These are phyloP conservation scores for Furcasterigmium sp. DNA, from an alignment of 2,329 filamentous ascomycete genomes.

Conservation along the genomic window DNA sequence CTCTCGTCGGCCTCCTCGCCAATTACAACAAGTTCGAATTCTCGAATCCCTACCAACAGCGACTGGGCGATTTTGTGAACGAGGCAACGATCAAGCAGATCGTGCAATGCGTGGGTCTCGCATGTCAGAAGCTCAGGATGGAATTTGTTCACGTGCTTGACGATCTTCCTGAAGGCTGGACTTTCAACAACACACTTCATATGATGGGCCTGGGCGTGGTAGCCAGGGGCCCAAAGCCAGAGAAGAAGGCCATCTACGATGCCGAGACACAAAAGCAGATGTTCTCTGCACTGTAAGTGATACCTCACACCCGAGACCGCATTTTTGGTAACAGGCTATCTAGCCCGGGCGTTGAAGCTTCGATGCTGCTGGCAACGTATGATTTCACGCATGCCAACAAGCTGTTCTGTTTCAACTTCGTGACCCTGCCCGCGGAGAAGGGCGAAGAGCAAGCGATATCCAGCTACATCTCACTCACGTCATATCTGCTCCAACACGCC, in stretches of 20 bases:
- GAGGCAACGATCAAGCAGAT: slow-evolving; percentile 81
- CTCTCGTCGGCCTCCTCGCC: slow-evolving; percentile 77
- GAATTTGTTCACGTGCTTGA: slow-evolving; percentile 84
- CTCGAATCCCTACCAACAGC: slow-evolving; percentile 90
- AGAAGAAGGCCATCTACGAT: slow-evolving; percentile 57
- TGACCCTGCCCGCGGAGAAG: slow-evolving; percentile 59
- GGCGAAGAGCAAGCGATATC: slow-evolving; percentile 70
- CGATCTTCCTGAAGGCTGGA: slow-evolving; percentile 87
- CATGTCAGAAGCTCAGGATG: slow-evolving; percentile 62
- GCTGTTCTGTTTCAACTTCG: slow-evolving; percentile 81
- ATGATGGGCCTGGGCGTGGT: slow-evolving; percentile 81
- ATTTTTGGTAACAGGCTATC: slow-evolving; percentile 15
- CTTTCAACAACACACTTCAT: slow-evolving; percentile 69
- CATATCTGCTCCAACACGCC: slow-evolving; percentile 90
- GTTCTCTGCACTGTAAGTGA: slow-evolving; percentile 70
- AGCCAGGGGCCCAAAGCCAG: slow-evolving; percentile 60
- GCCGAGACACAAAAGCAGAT: slow-evolving; percentile 77
- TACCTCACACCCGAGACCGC: background rate
- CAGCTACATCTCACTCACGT: slow-evolving; percentile 80
- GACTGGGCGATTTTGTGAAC: slow-evolving; percentile 93
- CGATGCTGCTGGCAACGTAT: slow-evolving; percentile 79
- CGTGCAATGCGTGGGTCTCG: slow-evolving; percentile 67
- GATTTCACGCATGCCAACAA: slow-evolving; percentile 95
- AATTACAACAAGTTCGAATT: slow-evolving; percentile 99
- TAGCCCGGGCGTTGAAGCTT: slow-evolving; percentile 74